phyloP scores from a whole-genome alignment of 805 yeast species.

The Ogataea haglerorum region DNA sequence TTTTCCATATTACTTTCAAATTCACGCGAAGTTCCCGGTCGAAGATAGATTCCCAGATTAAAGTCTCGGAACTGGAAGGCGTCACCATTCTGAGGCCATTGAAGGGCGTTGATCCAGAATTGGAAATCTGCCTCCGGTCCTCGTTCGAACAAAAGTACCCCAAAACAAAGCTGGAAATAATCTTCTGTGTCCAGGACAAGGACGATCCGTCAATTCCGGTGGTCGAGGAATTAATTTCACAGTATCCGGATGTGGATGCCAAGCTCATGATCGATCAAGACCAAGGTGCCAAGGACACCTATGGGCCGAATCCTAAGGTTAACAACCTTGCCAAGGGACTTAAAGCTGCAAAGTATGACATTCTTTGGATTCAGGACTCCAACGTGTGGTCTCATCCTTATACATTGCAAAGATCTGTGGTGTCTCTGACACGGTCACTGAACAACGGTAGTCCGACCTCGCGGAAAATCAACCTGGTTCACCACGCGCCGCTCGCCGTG shows the following conservation, averaged over 20 bases:
- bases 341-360: conserved; percentile 60
- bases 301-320: conserved; percentile 87
- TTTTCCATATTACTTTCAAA: conserved; percentile 23
- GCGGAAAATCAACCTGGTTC: conserved; percentile 63
- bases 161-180: conserved; percentile 52
- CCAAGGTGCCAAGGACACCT: conserved; percentile 38
- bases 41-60: conserved; percentile 16
- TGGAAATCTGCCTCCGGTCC: conserved; percentile 62
- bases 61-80: conserved; percentile 46
- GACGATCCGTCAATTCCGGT: conserved; percentile 64
- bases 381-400: conserved; percentile 76
- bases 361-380: conserved; percentile 82
- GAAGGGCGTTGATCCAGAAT: conserved; percentile 79
- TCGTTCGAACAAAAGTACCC: conserved; percentile 72
- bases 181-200: conserved; percentile 69
- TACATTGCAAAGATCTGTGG: conserved; percentile 62
- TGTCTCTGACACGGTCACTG: conserved; percentile 43
- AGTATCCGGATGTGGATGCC: conserved; percentile 57
- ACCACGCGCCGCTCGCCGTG: conserved; percentile 75
- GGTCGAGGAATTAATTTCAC: conserved; percentile 45
- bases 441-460: conserved; percentile 45
- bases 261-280: conserved; percentile 50
- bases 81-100: conserved; percentile 81
- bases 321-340: conserved; percentile 85
- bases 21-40: conserved; percentile 22